Evolutionary conservation across 768 basidiomycete genomes (phyloP), one percentile per base, ranked within the genome.

Genomic region (Clathrus columnatus): DNA sequence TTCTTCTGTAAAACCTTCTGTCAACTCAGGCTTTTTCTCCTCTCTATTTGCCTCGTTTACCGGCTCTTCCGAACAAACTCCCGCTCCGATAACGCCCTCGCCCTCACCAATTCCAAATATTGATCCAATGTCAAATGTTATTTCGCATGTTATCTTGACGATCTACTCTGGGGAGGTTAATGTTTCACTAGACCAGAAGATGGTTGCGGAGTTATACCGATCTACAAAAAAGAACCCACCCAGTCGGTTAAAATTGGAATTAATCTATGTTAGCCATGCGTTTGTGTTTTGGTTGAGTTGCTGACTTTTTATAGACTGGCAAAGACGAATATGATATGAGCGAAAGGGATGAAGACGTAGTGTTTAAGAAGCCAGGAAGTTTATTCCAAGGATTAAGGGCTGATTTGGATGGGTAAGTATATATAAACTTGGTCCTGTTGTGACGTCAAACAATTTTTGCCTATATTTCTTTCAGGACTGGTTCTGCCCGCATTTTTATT

Each of bases 201-300:
- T 86, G 48, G 73, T 79, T 1, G 67, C 72, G 7, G 95, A 97
- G 67, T 72, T 98, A 29, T 78, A 87, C 57, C 76, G 95, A 57
- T 89, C 91, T 0, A 99, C 94, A 10, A 97, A 97, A 78, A 99
- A 99, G 74, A 84, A 88, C 53, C 87, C 91, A 0, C 95, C 95
- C 0, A 71, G 70, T 4, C 78, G 73, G 50, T 78, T 93, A 65
- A 82, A 76, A 54, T 87, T 88, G 53, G 82, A 87, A 61, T 74
- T 99, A 11, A 91, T 99, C 41, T 98, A 90, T 72, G 86, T 88
- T 51, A 59, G 82, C 67, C 8, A 18, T 41, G 16, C 7, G 48
- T 36, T 29, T 27, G 27, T 29, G 27, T 7, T 28, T 26, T 57
- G 20, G 54, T 43, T 1, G 4, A 48, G 21, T 32, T 56, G 57